phyloP scores from a whole-genome alignment of 805 yeast genomes.

The Schwanniomyces pseudopolymorphus region DNA sequence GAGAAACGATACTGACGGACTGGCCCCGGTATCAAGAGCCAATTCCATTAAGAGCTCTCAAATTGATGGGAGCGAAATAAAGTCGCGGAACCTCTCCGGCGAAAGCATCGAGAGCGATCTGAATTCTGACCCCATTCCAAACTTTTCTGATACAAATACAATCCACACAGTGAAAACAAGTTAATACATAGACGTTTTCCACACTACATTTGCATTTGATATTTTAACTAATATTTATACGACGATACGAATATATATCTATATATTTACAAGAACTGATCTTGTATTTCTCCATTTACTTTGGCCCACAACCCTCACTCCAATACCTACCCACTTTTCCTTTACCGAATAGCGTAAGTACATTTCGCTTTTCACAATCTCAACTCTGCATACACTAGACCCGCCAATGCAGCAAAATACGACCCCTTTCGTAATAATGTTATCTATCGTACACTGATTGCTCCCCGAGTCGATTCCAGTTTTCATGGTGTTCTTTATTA shows the following conservation, averaged over 20 bases:
- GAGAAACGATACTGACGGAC: slow-evolving; percentile 15
- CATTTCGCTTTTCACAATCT: not conserved
- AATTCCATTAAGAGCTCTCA: not conserved
- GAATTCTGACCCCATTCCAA: not conserved
- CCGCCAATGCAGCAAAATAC: not conserved
- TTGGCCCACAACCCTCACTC: too few species aligned
- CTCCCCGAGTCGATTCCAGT: not conserved
- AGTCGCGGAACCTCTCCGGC: not conserved
- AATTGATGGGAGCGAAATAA: not conserved
- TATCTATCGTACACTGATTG: not conserved
- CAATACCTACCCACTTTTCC: not conserved
- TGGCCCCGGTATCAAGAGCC: not conserved
- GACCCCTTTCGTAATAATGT: not conserved
- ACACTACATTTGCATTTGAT: not conserved
- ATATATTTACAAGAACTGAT: too few species aligned
- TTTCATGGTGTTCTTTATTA: not conserved
- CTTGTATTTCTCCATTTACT: too few species aligned
- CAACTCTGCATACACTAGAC: not conserved
- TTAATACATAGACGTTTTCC: not conserved
- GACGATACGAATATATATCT: not conserved
- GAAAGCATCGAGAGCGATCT: not conserved
- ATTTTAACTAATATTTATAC: not conserved
- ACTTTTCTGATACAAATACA: not conserved
- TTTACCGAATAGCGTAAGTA: not conserved
- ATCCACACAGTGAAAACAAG: not conserved